Percentiles rank a stretch among this genome's conserved stretches.
phyloP scores from a whole-genome alignment of 768 basidiomycete genomes.

The Russula compacta region DNA sequence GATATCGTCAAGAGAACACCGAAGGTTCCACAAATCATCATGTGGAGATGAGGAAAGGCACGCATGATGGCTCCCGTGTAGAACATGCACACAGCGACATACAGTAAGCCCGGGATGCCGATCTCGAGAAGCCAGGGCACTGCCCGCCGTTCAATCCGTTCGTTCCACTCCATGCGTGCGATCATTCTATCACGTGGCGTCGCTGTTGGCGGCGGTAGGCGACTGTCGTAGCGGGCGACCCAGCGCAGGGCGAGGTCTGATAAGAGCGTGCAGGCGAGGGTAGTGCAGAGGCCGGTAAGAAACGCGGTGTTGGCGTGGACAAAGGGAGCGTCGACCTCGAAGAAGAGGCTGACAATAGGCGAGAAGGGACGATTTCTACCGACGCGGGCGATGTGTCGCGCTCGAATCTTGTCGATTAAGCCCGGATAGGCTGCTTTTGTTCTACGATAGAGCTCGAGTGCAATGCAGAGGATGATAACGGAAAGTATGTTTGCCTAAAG shows the following conservation, averaged over 20 bases:
- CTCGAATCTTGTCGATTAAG: slow-evolving; percentile 3
- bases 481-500: slow-evolving; percentile 7
- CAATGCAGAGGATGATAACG: slow-evolving; percentile 3
- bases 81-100: neutral
- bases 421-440: slow-evolving; percentile 6
- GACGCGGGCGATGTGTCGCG: slow-evolving; percentile 1
- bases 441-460: slow-evolving; percentile 11
- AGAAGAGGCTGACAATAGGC: slow-evolving; percentile 13
- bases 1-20: neutral
- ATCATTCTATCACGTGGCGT: slow-evolving; percentile 7
- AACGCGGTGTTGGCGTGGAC: slow-evolving; percentile 3
- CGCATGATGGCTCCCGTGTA: neutral
- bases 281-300: slow-evolving; percentile 9
- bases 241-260: slow-evolving; percentile 10
- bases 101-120: slow-evolving; percentile 6
- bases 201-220: neutral
- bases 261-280: slow-evolving; percentile 5
- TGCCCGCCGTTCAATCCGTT: neutral
- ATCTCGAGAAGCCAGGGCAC: slow-evolving; percentile 10
- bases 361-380: slow-evolving; percentile 1
- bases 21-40: neutral
- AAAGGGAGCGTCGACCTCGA: slow-evolving; percentile 1
- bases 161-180: slow-evolving; percentile 15
- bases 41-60: neutral
- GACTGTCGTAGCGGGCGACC: slow-evolving; percentile 3